These are phyloP conservation scores for Neopestalotiopsis sp. DNA, from an alignment of 2,329 filamentous ascomycete genomes.

Conservation along the genomic window DNA sequence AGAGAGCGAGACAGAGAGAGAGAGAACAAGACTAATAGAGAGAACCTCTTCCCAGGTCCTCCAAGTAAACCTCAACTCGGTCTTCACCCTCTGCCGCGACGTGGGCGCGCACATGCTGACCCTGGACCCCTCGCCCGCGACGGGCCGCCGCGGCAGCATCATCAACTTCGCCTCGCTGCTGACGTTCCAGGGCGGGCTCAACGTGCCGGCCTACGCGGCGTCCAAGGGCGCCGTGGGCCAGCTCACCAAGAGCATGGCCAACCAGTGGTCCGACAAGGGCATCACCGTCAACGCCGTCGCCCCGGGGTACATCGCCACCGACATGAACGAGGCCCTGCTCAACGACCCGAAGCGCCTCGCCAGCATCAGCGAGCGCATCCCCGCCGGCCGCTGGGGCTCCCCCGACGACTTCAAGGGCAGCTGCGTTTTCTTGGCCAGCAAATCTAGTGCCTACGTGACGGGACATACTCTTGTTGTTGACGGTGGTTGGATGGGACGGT, in stretches of 20 bases:
- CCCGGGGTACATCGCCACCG: slow-evolving; percentile 89
- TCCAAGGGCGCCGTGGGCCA: slow-evolving; percentile 86
- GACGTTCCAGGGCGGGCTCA: slow-evolving; percentile 85
- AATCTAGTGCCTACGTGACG: slow-evolving; percentile 79
- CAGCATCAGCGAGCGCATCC: slow-evolving; percentile 81
- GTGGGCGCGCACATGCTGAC: slow-evolving; percentile 79
- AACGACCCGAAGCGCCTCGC: slow-evolving; percentile 71
- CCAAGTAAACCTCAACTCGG: slow-evolving; percentile 83
- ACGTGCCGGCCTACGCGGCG: slow-evolving; percentile 85
- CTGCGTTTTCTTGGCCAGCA: slow-evolving; percentile 77
- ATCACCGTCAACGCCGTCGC: slow-evolving; percentile 89
- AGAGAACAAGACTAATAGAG: slow-evolving; percentile 43
- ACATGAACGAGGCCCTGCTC: slow-evolving; percentile 88
- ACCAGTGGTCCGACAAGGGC: slow-evolving; percentile 78
- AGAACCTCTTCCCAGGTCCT: slow-evolving; percentile 54
- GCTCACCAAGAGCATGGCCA: slow-evolving; percentile 82
- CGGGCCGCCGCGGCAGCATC: slow-evolving; percentile 71
- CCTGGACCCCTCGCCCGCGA: slow-evolving; percentile 52
- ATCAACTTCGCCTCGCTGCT: slow-evolving; percentile 81
- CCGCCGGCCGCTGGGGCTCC: slow-evolving; percentile 80
- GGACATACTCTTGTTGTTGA: slow-evolving; percentile 86
- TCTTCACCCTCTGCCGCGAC: slow-evolving; percentile 76
- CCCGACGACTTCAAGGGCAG: slow-evolving; percentile 90
- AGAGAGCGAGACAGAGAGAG: neutral
- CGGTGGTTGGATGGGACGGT: slow-evolving; percentile 92